These are phyloP conservation scores for Seiridium cupressi DNA, from an alignment of 2,329 filamentous ascomycete genomes.

Conservation along the genomic window DNA sequence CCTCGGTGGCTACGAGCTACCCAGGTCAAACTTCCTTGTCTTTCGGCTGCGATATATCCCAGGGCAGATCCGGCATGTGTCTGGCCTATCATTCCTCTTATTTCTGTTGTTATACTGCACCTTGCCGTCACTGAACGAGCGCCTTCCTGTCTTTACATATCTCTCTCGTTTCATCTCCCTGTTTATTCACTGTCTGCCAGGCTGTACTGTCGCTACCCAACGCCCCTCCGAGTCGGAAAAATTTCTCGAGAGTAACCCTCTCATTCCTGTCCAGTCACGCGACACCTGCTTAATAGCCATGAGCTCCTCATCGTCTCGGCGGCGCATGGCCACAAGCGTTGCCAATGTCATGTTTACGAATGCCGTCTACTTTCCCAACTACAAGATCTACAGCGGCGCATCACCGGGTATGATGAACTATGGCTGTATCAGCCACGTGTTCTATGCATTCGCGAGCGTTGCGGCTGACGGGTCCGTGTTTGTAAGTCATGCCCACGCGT, in stretches of 20 bases:
- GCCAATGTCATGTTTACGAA: conserved; percentile 62
- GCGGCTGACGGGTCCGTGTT: conserved; percentile 71
- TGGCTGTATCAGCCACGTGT: conserved; percentile 75
- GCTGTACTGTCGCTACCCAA: neutral
- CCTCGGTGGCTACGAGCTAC: conserved; percentile 7
- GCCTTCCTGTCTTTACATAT: neutral
- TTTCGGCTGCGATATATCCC: conserved; percentile 2
- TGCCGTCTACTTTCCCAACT: conserved; percentile 83
- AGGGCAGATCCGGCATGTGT: conserved; percentile 2
- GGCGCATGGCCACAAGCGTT: conserved; percentile 42
- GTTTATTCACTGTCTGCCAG: neutral
- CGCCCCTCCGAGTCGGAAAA: neutral
- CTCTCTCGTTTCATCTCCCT: neutral
- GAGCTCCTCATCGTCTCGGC: conserved; percentile 41
- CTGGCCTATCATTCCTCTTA: neutral
- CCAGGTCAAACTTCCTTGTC: neutral
- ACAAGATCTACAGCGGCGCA: conserved; percentile 68
- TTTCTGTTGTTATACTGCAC: conserved; percentile 7
- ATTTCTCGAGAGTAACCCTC: neutral
- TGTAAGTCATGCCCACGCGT: conserved; percentile 46
- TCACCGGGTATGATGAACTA: conserved; percentile 74
- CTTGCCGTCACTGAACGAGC: neutral
- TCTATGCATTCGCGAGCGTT: conserved; percentile 79
- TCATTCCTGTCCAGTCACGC: neutral
- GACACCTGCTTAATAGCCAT: conserved; percentile 18